Conservation (phyloP, 306 rosid species). For the Dalbergia cochinchinensis region DNA sequence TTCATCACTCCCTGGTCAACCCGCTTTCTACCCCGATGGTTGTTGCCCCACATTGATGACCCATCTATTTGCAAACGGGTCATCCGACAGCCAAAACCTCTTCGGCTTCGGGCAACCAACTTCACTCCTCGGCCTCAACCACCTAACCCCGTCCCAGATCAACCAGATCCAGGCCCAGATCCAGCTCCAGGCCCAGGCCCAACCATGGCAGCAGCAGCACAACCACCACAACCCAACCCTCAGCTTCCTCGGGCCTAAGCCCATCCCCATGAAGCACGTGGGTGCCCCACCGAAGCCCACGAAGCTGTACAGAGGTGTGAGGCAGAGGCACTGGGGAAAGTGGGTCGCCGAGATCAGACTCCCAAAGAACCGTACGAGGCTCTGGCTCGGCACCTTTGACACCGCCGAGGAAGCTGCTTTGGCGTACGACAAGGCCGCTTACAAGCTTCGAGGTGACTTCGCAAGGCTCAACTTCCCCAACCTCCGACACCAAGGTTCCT, state of each 20-base stretch:
- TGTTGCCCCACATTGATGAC: slow-evolving; percentile 58
- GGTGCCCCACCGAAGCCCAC: slow-evolving; percentile 72
- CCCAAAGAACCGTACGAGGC: slow-evolving; percentile 91
- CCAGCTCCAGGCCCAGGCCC: slow-evolving; percentile 58
- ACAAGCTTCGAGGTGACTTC: slow-evolving; percentile 93
- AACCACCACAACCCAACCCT: slow-evolving; percentile 5
- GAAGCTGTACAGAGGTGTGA: slow-evolving; percentile 91
- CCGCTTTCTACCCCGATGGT: slow-evolving; percentile 44
- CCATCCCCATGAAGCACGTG: slow-evolving; percentile 77
- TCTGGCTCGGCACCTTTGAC: slow-evolving; percentile 97
- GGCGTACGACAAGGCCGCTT: slow-evolving; percentile 96
- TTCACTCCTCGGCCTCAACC: slow-evolving; percentile 66
- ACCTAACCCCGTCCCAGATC: slow-evolving; percentile 71
- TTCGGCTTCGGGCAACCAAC: slow-evolving; percentile 58
- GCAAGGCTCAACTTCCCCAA: slow-evolving; percentile 94
- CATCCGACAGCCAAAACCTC: slow-evolving; percentile 46
- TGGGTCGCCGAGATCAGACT: slow-evolving; percentile 99
- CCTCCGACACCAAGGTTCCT: slow-evolving; percentile 71
- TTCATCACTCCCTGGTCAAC: slow-evolving; percentile 34
- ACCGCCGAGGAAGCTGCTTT: slow-evolving; percentile 98
- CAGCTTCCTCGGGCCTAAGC: slow-evolving; percentile 63
- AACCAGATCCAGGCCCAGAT: slow-evolving; percentile 79
- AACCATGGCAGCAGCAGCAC: slow-evolving; percentile 43
- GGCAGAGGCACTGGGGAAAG: slow-evolving; percentile 99
- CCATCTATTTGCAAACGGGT: slow-evolving; percentile 56